Percentiles rank a stretch among this genome's conserved stretches.
Conservation (phyloP, 1,284 basidiomycete genomes). For the Cutaneotrichosporon cavernicola region DNA sequence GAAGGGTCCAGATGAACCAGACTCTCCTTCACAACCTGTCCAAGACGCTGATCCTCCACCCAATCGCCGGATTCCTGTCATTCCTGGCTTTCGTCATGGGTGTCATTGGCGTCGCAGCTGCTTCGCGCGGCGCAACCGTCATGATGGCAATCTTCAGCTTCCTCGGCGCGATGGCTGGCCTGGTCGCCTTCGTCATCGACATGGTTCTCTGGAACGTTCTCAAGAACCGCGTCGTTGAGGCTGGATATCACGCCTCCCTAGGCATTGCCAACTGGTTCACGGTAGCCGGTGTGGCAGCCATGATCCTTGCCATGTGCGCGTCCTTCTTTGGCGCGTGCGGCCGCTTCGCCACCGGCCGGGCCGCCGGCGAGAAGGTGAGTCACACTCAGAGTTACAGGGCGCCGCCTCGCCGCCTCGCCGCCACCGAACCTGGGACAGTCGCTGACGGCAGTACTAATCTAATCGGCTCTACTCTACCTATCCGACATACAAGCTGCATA, state of each 20-base stretch:
- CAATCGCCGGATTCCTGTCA: conserved; percentile 69
- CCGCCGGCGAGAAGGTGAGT: conserved; percentile 49
- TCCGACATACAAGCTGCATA: neutral
- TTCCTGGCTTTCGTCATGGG: conserved; percentile 72
- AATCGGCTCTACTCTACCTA: neutral
- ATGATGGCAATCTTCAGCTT: conserved; percentile 68
- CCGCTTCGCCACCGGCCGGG: conserved; percentile 55
- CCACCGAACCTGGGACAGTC: neutral
- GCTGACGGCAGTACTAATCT: neutral
- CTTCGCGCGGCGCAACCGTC: conserved; percentile 67
- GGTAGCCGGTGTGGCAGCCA: conserved; percentile 66
- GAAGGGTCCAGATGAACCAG: conserved; percentile 54
- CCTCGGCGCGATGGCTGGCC: conserved; percentile 64
- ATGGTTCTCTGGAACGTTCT: conserved; percentile 75
- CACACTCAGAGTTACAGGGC: neutral
- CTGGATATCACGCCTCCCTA: conserved; percentile 51
- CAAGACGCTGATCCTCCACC: conserved; percentile 69
- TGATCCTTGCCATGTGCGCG: conserved; percentile 66
- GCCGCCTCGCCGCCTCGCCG: neutral
- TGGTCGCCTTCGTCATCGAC: conserved; percentile 71
- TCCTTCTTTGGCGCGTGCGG: conserved; percentile 68
- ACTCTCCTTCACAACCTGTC: conserved; percentile 67
- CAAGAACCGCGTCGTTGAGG: conserved; percentile 60
- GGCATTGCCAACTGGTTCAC: conserved; percentile 61
- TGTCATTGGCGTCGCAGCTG: conserved; percentile 61